Evolutionary conservation across 169 alveolate species (phyloP).

Genomic region (Sarcocystis neurona): DNA sequence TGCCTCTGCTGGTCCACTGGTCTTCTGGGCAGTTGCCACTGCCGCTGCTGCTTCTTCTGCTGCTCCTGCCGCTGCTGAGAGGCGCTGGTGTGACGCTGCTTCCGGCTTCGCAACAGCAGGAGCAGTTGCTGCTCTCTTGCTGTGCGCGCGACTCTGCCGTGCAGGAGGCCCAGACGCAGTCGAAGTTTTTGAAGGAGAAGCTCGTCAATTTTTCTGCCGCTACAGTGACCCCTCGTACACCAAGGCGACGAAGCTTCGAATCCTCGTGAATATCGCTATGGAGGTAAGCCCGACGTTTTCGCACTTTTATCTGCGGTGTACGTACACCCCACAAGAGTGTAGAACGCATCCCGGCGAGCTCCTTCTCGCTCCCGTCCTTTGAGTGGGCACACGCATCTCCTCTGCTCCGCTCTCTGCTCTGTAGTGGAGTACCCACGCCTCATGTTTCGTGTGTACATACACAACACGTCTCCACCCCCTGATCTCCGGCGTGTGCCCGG

Average conservation of each 20-base stretch:
- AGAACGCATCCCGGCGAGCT: too few species aligned
- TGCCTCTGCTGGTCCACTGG: too few species aligned
- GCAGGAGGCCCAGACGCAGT: constrained; percentile 2
- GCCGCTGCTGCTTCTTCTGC: neutral
- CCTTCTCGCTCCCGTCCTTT: too few species aligned
- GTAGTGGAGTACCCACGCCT: neutral
- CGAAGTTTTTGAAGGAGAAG: constrained; percentile 72
- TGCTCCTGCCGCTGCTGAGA: neutral
- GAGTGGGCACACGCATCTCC: neutral
- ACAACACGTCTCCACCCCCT: too few species aligned
- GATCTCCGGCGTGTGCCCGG: too few species aligned
- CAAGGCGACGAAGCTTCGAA: constrained; percentile 76
- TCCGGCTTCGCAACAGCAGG: too few species aligned
- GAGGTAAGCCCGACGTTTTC: constrained; percentile 10
- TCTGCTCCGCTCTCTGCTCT: neutral
- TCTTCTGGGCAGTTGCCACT: neutral
- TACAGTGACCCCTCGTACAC: constrained; percentile 85
- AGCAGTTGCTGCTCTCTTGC: too few species aligned
- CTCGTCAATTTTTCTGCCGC: constrained; percentile 77
- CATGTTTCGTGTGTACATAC: too few species aligned
- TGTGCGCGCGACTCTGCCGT: too few species aligned
- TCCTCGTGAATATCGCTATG: constrained; percentile 12
- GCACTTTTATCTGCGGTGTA: too few species aligned
- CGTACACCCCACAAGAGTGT: neutral
- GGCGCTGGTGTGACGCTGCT: neutral